Base-by-base conservation (phyloP, 2,329 filamentous ascomycete genomes). In the Claviceps capensis region DNA sequence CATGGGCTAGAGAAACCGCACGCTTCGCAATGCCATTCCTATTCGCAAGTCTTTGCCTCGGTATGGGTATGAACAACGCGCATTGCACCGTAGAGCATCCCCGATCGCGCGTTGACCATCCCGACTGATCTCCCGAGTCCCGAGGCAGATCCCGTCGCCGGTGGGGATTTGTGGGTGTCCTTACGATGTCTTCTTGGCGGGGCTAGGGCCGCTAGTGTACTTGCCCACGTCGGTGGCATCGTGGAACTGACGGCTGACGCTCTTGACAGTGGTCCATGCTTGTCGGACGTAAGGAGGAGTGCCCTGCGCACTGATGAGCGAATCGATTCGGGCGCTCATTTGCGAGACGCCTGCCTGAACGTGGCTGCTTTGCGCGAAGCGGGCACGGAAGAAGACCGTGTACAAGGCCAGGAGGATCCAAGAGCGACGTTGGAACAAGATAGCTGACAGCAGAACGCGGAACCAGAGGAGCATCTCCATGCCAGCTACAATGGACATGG, bases 381-480 rank as follows among this genome's bases (percentile, higher is more conserved):
- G 84, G 43, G 90, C 86, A 60, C 93, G 88, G 67, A 97, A 81
- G 78, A 98, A 98, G 61, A 82, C 78, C 58, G 89, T 89, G 79
- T 97, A 98, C 67, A 95, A 69, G 55, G 72, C 72, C 55, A 98
- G 72, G 50, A 97, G 76, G 63, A 96, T 82, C 88, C 91, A 96
- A 57, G 88, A 93, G 60, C 88, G 85, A 68, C 85, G 88, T 72
- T 84, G 82, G 80, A 97, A 97, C 60, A 94, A 75, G 57, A 97
- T 71, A 56, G 88, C 88, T 36, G 87, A 85, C 51, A 89, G 71
- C 48, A 94, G 65, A 52, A 98, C 73, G 63, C 93, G 88, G 69
- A 86, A 73, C 83, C 90, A 94, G 54, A 97, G 81, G 42, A 79
- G 71, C 59, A 97, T 88, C 74, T 98, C 93, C 54, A 98, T 86